These are phyloP conservation scores for Hagleromyces aurorensis DNA, from an alignment of 805 yeast species.

Conservation along the genomic window DNA sequence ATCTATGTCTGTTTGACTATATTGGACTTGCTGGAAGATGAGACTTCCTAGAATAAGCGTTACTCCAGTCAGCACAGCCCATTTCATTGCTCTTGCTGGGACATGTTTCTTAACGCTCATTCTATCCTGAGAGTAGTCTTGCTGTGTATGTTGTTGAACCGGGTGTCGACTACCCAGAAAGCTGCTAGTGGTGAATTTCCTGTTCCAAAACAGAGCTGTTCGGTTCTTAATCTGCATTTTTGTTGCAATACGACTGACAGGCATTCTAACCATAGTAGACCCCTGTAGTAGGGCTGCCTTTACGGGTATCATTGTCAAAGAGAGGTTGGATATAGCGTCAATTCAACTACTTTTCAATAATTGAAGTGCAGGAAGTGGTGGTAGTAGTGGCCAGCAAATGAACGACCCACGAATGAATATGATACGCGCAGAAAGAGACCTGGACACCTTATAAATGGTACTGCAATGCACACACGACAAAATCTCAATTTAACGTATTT, in stretches of 20 bases:
- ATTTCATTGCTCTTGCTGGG: slow-evolving; percentile 17
- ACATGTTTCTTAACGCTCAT: slow-evolving; percentile 6
- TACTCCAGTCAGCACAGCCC: slow-evolving; percentile 27
- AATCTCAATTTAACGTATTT: too few species aligned
- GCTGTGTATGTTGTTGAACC: not conserved
- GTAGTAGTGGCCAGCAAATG: too few species aligned
- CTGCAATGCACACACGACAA: too few species aligned
- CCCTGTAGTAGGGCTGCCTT: slow-evolving; percentile 17
- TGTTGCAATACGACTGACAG: slow-evolving; percentile 13
- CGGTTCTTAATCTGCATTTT: slow-evolving; percentile 21
- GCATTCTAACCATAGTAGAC: slow-evolving; percentile 12
- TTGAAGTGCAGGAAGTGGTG: too few species aligned
- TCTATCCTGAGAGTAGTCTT: too few species aligned
- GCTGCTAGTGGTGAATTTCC: slow-evolving; percentile 14
- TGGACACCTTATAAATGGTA: too few species aligned
- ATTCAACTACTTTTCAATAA: not conserved
- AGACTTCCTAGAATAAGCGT: slow-evolving; percentile 24
- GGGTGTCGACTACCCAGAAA: slow-evolving; percentile 7
- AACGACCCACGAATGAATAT: too few species aligned
- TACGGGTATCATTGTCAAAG: slow-evolving; percentile 15
- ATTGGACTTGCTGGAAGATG: slow-evolving; percentile 14
- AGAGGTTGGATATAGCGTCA: not conserved
- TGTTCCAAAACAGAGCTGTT: slow-evolving; percentile 20
- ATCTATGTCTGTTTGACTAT: slow-evolving; percentile 27
- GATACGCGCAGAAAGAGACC: too few species aligned